Evolutionary conservation across 306 rosid genomes (phyloP), one percentile per base, ranked within the genome.

Genomic region (Vigna unguiculata): DNA sequence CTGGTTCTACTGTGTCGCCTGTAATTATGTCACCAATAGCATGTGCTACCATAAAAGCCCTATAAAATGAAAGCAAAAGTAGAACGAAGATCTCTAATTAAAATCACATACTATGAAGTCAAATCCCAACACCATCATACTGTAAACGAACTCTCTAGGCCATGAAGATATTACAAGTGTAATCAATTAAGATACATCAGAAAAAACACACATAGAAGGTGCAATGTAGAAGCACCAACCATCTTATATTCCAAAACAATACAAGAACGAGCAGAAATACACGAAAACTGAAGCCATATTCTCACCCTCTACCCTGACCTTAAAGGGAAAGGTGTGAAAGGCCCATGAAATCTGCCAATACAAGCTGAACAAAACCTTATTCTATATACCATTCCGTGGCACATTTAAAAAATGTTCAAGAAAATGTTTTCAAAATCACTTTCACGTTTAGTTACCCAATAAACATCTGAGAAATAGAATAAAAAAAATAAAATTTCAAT

Each of bases 1-100:
- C 98, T 32, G 97, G 96, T 83, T 95, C 98, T 69, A 76, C 88
- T 14, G 69, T 72, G 53, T 95, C 96, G 0, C 97, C 97, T 40
- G 87, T 78, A 72, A 95, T 83, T 83, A 92, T 69, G 78, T 95
- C 99, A 43, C 99, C 97, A 79, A 95, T 90, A 59, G 91, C 91
- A 86, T 90, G 96, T 46, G 97, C 93, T 53, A 85, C 91, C 97
- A 89, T 87, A 84, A 89, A 89, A 47, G 97, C 96, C 86, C 97
- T 91, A 81, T 45, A 82, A 82, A 71, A 49, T 30, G 77, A 74
- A 46, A 51, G 76, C 36, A 75, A 87, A 77, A 68, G 34, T 77
- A 22, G 78, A 65, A 66, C 25, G n/a, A 38, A 51, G 30, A 77
- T 74, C 48, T 77, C 41, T 78, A 6, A 73, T 32, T 45, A 65